Percentiles rank a stretch among this genome's conserved stretches.
Evolutionary conservation across 1,284 basidiomycete genomes (phyloP).

Genomic region (Melampsora larici-populina): DNA sequence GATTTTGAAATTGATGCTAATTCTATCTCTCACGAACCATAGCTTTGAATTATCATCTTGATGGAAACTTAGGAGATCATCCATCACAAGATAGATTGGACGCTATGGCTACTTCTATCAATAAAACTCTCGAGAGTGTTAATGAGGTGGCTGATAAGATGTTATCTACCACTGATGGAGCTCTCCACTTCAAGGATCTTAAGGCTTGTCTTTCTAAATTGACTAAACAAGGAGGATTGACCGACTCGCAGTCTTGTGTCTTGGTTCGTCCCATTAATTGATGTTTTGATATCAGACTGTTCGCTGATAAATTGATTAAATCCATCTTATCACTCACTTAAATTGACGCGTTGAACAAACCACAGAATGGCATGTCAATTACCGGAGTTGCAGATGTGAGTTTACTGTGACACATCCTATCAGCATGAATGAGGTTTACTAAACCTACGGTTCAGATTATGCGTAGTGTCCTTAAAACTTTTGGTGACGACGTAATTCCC

Average conservation of each 20-base stretch:
- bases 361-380: slow-evolving; percentile 28
- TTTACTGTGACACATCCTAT: background rate
- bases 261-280: slow-evolving; percentile 5
- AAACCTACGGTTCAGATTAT: slow-evolving; percentile 4
- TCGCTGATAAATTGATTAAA: too few species aligned
- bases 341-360: too few species aligned
- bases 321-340: too few species aligned
- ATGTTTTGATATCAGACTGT: background rate
- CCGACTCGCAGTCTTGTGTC: slow-evolving; percentile 20
- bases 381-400: slow-evolving; percentile 35
- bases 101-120: slow-evolving; percentile 29
- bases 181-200: slow-evolving; percentile 24
- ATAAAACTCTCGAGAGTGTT: slow-evolving; percentile 34
- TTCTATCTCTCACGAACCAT: too few species aligned
- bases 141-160: slow-evolving; percentile 25
- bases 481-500: slow-evolving; percentile 32
- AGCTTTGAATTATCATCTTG: too few species aligned
- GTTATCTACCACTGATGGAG: slow-evolving; percentile 24
- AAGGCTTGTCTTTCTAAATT: slow-evolving; percentile 15
- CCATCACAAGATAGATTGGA: slow-evolving; percentile 8
- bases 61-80: too few species aligned
- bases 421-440: too few species aligned
- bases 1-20: too few species aligned
- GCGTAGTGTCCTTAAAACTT: slow-evolving; percentile 24
- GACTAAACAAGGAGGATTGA: slow-evolving; percentile 25